Base-by-base conservation (phyloP, 2,329 filamentous ascomycete species). In the Talaromyces sp. region DNA sequence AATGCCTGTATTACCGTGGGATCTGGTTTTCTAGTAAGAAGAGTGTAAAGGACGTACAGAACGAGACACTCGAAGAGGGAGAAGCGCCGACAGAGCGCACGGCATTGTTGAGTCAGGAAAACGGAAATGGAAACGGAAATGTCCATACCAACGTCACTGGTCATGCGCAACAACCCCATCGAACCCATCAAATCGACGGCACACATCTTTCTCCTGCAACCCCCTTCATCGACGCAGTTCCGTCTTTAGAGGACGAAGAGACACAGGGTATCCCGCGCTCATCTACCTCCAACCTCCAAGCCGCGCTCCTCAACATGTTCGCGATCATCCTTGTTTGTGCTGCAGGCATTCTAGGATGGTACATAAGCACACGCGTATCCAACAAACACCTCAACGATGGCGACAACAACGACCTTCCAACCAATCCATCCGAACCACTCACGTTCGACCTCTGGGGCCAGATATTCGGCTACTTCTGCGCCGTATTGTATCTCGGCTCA, bases 1-100 rank as follows among this genome's bases (percentile, higher is more conserved):
- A 99, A 79, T 96, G 92, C 78, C 96, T 98, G 81, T 98, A 96
- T 81, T 99, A 99, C 78, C 88, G 91, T 61, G 93, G 93, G 3
- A 95, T 97, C 62, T 80, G 74, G 4, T 66, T 80, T 19, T 73
- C 69, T 11, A 76, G 78, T 57, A 70, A 75, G 7, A 64, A 70
- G 10, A 31, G 67, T 13, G 33, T 47, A 11, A 66, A 66, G n/a
- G 39, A 43, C 13, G 47, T 47, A 27, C 67, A 69, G 22, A 68
- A 67, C 8, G 68, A 72, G 3, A 65, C 67, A 27, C 67, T 63
- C 14, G 71, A 73, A 47, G 47, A 67, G 10, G 47, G 39, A 35
- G 68, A 71, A 56, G 67, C 70, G 64, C 65, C 65, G 24, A 74
- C 73, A 2, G 76, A 78, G 65, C 69, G 67, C 33, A 75, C 75